phyloP scores from a whole-genome alignment of 305 asterid species.

The Fraxinus angustifolia region DNA sequence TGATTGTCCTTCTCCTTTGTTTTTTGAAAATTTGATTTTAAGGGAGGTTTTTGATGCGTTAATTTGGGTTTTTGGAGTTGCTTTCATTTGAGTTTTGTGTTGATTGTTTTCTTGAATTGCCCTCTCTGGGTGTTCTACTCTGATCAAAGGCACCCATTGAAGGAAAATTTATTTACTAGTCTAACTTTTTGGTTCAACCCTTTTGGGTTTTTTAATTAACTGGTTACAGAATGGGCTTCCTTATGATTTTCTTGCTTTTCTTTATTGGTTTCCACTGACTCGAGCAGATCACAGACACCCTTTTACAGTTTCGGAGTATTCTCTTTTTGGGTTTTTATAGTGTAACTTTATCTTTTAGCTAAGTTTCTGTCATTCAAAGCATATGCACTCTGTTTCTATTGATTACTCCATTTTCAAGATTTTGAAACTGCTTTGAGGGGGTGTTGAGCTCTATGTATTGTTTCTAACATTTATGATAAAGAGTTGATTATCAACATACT shows the following conservation, averaged over 20 bases:
- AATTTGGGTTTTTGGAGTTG: conserved; percentile 6
- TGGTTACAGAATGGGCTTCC: background rate
- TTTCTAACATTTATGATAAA: background rate
- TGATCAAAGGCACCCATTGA: background rate
- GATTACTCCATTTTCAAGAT: background rate
- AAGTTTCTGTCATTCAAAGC: background rate
- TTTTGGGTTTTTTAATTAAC: background rate
- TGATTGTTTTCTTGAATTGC: conserved; percentile 10
- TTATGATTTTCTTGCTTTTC: background rate
- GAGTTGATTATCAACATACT: background rate
- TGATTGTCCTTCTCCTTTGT: background rate
- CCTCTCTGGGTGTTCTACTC: background rate
- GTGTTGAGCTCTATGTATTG: background rate
- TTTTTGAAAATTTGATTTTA: background rate
- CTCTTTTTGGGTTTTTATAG: background rate
- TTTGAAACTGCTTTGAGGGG: background rate
- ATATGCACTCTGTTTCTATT: background rate
- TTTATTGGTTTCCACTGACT: background rate
- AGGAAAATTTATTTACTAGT: conserved; percentile 2
- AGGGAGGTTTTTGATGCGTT: background rate
- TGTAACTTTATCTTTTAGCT: background rate
- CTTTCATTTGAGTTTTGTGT: background rate
- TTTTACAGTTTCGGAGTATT: background rate
- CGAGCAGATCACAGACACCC: background rate
- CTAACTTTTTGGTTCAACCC: background rate